Evolutionary conservation across 177 flowering plant genomes (phyloP).

Genomic region (Vitis hybrid): DNA sequence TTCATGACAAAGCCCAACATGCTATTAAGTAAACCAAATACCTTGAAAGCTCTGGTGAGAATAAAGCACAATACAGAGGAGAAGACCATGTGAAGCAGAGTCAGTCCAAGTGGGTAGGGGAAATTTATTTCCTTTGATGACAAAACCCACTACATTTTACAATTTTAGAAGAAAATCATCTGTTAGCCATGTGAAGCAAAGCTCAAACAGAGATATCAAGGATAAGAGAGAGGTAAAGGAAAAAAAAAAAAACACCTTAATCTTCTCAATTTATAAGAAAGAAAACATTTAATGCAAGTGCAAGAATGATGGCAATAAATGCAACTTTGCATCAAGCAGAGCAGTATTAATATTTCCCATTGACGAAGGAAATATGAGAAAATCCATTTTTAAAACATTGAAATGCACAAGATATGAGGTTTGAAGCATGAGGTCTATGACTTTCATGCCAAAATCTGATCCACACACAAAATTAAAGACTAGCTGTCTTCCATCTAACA

Average conservation of each 20-base stretch:
- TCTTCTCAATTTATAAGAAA: background rate
- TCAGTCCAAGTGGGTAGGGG: constrained; percentile 94
- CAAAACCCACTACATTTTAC: constrained; percentile 84
- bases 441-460: too few relatives aligned
- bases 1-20: background rate
- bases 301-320: too few relatives aligned
- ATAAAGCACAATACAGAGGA: constrained; percentile 85
- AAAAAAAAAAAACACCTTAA: background rate
- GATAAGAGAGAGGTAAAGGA: too few relatives aligned
- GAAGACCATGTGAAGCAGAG: constrained; percentile 95
- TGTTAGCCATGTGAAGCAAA: background rate
- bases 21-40: constrained; percentile 24
- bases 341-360: too few relatives aligned
- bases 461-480: too few relatives aligned
- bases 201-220: background rate
- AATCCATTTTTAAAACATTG: too few relatives aligned
- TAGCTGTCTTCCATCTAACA: too few relatives aligned
- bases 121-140: constrained; percentile 96
- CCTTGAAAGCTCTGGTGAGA: constrained; percentile 85
- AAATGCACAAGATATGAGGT: too few relatives aligned
- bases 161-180: constrained; percentile 1
- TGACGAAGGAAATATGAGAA: too few relatives aligned
- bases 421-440: too few relatives aligned
- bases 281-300: too few relatives aligned
- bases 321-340: too few relatives aligned